Percentiles rank a stretch among this genome's conserved stretches.
Evolutionary conservation across 1,284 basidiomycete genomes (phyloP).

Genomic region (Puccinia coronata): DNA sequence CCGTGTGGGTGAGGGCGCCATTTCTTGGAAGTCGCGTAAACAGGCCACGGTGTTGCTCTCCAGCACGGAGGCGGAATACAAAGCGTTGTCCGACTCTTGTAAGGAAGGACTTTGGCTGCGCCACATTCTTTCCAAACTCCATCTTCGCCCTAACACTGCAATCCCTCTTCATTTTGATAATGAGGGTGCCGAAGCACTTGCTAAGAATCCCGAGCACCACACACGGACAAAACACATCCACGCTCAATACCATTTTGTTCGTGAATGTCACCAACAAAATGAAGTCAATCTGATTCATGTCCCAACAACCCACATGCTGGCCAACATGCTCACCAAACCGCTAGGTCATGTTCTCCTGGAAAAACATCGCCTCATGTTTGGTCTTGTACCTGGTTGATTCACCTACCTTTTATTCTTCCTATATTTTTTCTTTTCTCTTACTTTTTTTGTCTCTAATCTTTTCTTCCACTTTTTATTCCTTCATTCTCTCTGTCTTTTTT

Average conservation of each 20-base stretch:
- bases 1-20: too few species aligned
- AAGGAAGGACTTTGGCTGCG: slow-evolving; percentile 3
- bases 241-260: slow-evolving; percentile 16
- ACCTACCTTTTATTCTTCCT: not conserved
- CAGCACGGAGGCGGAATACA: too few species aligned
- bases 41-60: slow-evolving; percentile 6
- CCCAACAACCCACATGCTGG: not conserved
- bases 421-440: not conserved
- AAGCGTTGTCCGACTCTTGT: not conserved
- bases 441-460: not conserved
- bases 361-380: not conserved
- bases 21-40: too few species aligned
- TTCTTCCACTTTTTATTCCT: not conserved
- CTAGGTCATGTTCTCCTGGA: not conserved
- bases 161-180: not conserved
- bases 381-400: not conserved
- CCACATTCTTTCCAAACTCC: not conserved
- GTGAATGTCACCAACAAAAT: not conserved
- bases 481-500: not conserved
- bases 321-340: slow-evolving; percentile 23
- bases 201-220: slow-evolving; percentile 6
- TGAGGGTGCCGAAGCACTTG: slow-evolving; percentile 8
- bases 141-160: not conserved
- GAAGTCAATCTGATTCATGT: slow-evolving; percentile 2
- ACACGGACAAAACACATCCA: slow-evolving; percentile 21